A percentile compares a stretch with the other conserved stretches of the same genome.
Evolutionary conservation across 2,329 filamentous ascomycete species (phyloP).

Genomic region (Phialocephala subalpina): DNA sequence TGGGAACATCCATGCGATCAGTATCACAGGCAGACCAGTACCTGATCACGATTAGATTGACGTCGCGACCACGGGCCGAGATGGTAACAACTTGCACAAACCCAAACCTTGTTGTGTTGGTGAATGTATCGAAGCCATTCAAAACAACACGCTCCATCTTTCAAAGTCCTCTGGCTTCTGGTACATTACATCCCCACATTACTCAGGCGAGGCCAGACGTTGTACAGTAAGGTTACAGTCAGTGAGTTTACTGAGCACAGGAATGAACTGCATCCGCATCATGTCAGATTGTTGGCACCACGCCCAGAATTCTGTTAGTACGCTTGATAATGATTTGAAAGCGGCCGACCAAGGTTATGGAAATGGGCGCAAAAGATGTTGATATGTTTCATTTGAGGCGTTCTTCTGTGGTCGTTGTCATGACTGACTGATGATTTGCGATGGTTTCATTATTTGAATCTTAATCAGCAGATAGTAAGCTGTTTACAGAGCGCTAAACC

Average conservation of each 20-base stretch:
- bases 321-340: constrained; percentile 9
- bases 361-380: background rate
- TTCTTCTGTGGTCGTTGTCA: background rate
- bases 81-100: background rate
- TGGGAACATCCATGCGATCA: background rate
- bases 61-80: background rate
- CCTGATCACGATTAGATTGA: background rate
- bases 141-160: too few relatives aligned
- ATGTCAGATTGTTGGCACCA: background rate
- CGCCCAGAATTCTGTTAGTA: background rate
- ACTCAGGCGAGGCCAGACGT: too few relatives aligned
- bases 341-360: background rate
- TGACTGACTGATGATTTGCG: constrained; percentile 10
- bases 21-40: background rate
- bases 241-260: background rate
- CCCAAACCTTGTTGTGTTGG: background rate
- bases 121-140: too few relatives aligned
- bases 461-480: background rate
- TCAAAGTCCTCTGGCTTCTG: too few relatives aligned
- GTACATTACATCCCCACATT: too few relatives aligned
- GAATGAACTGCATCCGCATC: background rate
- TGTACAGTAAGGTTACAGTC: background rate
- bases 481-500: background rate
- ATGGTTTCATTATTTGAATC: background rate
- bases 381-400: background rate